A percentile compares a stretch with the other conserved stretches of the same genome.
phyloP scores from a whole-genome alignment of 192 early-diverging fungal species.

The Coemansia sp. region DNA sequence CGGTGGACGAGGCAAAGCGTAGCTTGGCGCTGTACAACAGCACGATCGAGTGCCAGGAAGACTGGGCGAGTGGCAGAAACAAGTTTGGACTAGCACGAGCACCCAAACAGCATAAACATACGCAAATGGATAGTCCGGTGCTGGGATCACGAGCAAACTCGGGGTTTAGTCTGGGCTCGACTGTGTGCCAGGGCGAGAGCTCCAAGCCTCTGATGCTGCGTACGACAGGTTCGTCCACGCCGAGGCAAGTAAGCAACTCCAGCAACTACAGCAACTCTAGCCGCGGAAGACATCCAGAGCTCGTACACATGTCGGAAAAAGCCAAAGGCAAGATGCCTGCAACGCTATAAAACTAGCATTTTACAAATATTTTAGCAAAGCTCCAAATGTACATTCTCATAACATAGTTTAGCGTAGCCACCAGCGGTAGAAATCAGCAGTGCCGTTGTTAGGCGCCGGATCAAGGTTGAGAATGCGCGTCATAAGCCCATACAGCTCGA shows the following conservation, averaged over 20 bases:
- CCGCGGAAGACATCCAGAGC: neutral
- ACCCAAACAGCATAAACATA: neutral
- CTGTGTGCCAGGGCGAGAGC: neutral
- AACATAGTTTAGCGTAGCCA: conserved; percentile 20
- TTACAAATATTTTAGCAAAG: too few relatives aligned
- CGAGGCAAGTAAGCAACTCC: too few relatives aligned
- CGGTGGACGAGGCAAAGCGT: conserved; percentile 16
- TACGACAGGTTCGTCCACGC: too few relatives aligned
- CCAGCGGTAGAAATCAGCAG: conserved; percentile 40
- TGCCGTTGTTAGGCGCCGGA: conserved; percentile 75
- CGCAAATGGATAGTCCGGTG: neutral
- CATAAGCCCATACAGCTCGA: conserved; percentile 72
- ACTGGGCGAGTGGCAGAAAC: neutral
- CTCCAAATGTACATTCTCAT: neutral
- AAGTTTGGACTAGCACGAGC: neutral
- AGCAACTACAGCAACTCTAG: too few relatives aligned
- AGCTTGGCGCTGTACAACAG: conserved; percentile 13
- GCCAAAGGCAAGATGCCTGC: conserved; percentile 36
- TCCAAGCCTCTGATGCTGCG: conserved; percentile 1
- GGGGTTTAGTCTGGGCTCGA: neutral
- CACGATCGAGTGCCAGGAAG: neutral
- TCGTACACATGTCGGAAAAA: conserved; percentile 21
- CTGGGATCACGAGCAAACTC: neutral
- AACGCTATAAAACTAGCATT: too few relatives aligned
- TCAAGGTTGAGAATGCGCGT: conserved; percentile 35